Evolutionary conservation across 139 green algal genomes (phyloP).

Genomic region (Picochlorum sp.): DNA sequence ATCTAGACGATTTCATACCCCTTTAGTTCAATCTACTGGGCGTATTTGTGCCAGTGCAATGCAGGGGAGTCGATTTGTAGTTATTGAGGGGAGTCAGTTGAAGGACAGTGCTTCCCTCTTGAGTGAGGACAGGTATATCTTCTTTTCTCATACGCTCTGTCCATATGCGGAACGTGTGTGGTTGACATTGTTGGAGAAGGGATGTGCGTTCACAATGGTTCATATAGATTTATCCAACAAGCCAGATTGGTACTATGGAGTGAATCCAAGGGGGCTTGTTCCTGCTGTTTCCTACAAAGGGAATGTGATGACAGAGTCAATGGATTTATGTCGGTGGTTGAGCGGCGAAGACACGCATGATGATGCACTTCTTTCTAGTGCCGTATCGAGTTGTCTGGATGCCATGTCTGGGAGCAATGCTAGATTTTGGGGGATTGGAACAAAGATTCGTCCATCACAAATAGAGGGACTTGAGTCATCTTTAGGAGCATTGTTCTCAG

Average conservation of each 20-base stretch:
- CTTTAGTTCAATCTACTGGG: too few species aligned
- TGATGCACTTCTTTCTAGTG: not conserved
- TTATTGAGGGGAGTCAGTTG: not conserved
- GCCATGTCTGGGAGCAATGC: slow-evolving; percentile 27
- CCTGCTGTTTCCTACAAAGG: slow-evolving; percentile 33
- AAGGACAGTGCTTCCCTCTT: not conserved
- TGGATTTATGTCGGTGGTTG: slow-evolving; percentile 40
- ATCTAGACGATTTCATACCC: too few species aligned
- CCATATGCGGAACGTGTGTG: slow-evolving; percentile 54
- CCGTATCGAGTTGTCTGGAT: not conserved
- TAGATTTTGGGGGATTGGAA: slow-evolving; percentile 40
- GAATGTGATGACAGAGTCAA: slow-evolving; percentile 18
- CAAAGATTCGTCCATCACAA: slow-evolving; percentile 22
- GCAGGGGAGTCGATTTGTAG: not conserved
- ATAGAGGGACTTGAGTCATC: slow-evolving; percentile 23
- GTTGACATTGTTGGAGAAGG: slow-evolving; percentile 49
- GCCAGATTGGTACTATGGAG: slow-evolving; percentile 34
- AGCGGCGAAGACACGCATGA: not conserved
- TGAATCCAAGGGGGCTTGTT: slow-evolving; percentile 45
- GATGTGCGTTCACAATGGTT: slow-evolving; percentile 29
- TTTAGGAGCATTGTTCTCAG: slow-evolving; percentile 5
- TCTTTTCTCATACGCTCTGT: slow-evolving; percentile 57
- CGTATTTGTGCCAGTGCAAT: too few species aligned
- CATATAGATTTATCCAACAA: slow-evolving; percentile 56
- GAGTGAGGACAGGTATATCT: slow-evolving; percentile 9